phyloP scores from a whole-genome alignment of 2,329 filamentous ascomycete genomes.

The Paraphaeosphaeria sporulosa region DNA sequence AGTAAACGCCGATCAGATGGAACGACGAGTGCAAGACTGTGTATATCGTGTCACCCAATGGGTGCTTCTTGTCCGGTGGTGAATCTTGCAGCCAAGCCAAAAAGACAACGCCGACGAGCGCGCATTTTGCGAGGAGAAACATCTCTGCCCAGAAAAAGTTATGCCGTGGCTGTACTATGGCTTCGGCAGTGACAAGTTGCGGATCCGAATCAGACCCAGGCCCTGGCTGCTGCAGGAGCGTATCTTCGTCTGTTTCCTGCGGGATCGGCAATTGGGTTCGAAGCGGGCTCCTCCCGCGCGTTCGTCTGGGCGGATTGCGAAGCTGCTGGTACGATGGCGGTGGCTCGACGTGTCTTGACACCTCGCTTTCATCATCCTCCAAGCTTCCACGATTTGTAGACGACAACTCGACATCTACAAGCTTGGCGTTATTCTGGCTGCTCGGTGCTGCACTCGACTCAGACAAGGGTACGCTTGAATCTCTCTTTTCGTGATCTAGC shows the following conservation, averaged over 20 bases:
- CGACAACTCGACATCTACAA: constrained; percentile 89
- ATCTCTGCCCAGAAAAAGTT: constrained; percentile 93
- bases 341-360: constrained; percentile 50
- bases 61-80: constrained; percentile 70
- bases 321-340: constrained; percentile 67
- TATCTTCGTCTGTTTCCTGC: constrained; percentile 61
- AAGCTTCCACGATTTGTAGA: constrained; percentile 61
- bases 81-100: constrained; percentile 90
- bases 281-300: constrained; percentile 53
- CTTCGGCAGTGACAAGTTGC: constrained; percentile 62
- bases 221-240: constrained; percentile 54
- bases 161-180: constrained; percentile 61
- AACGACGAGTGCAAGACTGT: constrained; percentile 86
- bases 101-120: constrained; percentile 86
- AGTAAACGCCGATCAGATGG: constrained; percentile 88
- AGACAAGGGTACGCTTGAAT: constrained; percentile 51
- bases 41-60: constrained; percentile 93
- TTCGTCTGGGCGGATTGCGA: constrained; percentile 53
- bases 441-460: constrained; percentile 52
- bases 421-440: constrained; percentile 67
- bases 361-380: constrained; percentile 49
- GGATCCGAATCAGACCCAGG: constrained; percentile 62
- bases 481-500: constrained; percentile 47
- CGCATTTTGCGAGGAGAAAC: constrained; percentile 83
- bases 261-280: constrained; percentile 51